Evolutionary conservation across 2,329 filamentous ascomycete species (phyloP).

Genomic region (Verticillium isaacii): DNA sequence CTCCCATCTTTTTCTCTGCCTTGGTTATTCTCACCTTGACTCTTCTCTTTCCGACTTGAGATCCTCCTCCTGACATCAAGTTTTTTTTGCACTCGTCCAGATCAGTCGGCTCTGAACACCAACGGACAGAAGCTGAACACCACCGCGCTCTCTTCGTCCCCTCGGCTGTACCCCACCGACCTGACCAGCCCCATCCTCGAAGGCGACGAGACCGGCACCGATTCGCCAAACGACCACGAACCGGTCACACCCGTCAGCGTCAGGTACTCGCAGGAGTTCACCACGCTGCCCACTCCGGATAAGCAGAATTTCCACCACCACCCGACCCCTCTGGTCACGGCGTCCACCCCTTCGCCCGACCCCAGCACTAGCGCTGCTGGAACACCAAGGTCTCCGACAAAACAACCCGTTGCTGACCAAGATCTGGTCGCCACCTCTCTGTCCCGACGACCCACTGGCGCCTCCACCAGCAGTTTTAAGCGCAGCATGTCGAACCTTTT

Average conservation of each 20-base stretch:
- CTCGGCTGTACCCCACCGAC: constrained; percentile 44
- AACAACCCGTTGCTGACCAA: constrained; percentile 13
- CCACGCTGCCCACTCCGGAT: constrained; percentile 35
- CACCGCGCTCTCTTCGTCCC: constrained; percentile 29
- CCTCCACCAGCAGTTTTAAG: constrained; percentile 38
- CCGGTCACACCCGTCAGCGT: constrained; percentile 58
- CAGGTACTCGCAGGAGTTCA: constrained; percentile 50
- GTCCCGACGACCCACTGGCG: constrained; percentile 35
- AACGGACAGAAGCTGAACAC: constrained; percentile 18
- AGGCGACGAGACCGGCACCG: constrained; percentile 56
- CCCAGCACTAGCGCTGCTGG: constrained; percentile 6
- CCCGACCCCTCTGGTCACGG: constrained; percentile 7
- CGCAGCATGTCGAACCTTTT: constrained; percentile 46
- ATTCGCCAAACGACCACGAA: constrained; percentile 45
- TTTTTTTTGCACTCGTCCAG: not conserved
- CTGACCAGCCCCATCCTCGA: constrained; percentile 48
- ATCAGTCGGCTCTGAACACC: not conserved
- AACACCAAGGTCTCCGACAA: not conserved
- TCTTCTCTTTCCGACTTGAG: not conserved
- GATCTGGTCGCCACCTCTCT: constrained; percentile 24
- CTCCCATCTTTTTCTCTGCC: not conserved
- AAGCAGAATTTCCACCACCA: constrained; percentile 29
- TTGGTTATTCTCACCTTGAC: not conserved
- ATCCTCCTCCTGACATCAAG: not conserved
- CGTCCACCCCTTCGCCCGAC: constrained; percentile 1